Conservation (phyloP, 2,329 filamentous ascomycete species). For the Calonectria pauciramosa region DNA sequence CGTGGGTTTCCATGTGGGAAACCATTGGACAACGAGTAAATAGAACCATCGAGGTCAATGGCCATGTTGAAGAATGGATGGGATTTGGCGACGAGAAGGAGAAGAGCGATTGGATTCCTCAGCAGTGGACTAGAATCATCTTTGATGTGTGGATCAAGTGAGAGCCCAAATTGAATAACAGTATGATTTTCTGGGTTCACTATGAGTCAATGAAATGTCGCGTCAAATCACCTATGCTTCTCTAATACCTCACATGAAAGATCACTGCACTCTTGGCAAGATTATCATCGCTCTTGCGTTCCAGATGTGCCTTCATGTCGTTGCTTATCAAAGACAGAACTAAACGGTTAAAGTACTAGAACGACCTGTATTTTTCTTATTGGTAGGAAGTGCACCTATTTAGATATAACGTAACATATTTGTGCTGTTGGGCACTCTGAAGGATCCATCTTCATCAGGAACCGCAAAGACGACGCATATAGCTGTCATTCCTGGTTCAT, state of each 20-base stretch:
- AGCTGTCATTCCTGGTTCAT: background rate
- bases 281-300: background rate
- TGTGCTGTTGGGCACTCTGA: background rate
- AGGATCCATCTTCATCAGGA: background rate
- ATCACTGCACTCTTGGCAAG: background rate
- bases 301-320: background rate
- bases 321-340: background rate
- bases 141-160: background rate
- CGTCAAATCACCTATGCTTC: background rate
- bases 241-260: background rate
- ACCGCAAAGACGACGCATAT: background rate
- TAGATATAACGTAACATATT: background rate
- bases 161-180: background rate
- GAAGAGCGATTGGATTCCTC: background rate
- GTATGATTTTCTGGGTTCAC: background rate
- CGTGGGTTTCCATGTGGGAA: background rate
- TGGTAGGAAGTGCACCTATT: background rate
- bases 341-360: background rate
- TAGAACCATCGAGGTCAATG: background rate
- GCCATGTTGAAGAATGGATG: background rate
- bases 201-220: background rate
- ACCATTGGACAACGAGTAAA: background rate
- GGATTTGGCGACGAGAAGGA: background rate
- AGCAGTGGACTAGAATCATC: background rate
- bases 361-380: background rate